phyloP scores from a whole-genome alignment of 768 basidiomycete genomes.

The Coprinellus aureogranulatus region DNA sequence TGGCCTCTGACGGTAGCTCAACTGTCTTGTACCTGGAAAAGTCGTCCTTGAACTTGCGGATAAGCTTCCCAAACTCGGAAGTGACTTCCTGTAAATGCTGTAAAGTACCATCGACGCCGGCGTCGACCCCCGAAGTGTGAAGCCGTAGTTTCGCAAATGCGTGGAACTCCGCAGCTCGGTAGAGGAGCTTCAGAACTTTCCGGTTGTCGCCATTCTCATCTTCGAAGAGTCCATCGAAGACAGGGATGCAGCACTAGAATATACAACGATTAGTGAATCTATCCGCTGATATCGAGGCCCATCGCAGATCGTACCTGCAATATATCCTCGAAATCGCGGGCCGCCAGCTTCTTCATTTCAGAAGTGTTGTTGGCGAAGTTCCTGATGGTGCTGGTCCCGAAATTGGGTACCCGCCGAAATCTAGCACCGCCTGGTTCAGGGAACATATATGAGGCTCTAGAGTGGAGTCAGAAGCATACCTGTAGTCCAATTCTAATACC shows the following conservation, averaged over 20 bases:
- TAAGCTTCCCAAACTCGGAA: conserved; percentile 21
- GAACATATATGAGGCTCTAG: neutral
- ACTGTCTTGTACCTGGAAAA: conserved; percentile 24
- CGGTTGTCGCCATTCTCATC: conserved; percentile 15
- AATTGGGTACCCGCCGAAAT: conserved; percentile 23
- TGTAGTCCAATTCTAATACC: conserved; percentile 27
- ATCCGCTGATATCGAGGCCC: neutral
- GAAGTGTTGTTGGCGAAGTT: conserved; percentile 28
- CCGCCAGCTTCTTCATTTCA: conserved; percentile 32
- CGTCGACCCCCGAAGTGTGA: too few relatives aligned
- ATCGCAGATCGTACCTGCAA: conserved; percentile 34
- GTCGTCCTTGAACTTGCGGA: conserved; percentile 29
- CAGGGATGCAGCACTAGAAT: conserved; percentile 33
- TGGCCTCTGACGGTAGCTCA: conserved; percentile 38
- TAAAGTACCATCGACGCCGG: conserved; percentile 20
- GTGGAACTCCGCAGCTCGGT: conserved; percentile 30
- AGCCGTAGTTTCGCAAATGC: conserved; percentile 30
- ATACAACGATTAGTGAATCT: neutral
- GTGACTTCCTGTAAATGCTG: conserved; percentile 24
- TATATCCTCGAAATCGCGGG: conserved; percentile 37
- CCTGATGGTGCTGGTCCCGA: conserved; percentile 26
- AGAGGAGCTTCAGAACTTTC: conserved; percentile 23
- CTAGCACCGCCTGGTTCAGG: conserved; percentile 10
- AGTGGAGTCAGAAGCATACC: conserved; percentile 19
- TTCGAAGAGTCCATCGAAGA: conserved; percentile 35